These are phyloP conservation scores for Zygotorulaspora florentina DNA, from an alignment of 805 yeast species.

Conservation along the genomic window DNA sequence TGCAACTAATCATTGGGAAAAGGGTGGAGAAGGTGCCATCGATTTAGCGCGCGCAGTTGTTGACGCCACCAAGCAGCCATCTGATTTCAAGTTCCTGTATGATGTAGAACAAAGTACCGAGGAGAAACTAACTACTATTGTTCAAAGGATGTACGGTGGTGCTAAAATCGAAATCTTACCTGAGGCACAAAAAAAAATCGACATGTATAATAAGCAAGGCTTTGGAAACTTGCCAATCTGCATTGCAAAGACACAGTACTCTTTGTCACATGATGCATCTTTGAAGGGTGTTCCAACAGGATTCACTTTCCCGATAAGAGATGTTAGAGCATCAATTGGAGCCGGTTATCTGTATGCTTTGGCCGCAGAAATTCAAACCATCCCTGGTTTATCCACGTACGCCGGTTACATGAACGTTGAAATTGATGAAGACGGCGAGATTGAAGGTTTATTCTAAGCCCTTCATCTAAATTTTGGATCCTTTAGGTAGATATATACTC, in stretches of 20 bases:
- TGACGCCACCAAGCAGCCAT: slow-evolving; percentile 54
- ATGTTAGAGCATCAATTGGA: slow-evolving; percentile 90
- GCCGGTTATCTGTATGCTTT: slow-evolving; percentile 95
- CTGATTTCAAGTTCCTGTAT: slow-evolving; percentile 60
- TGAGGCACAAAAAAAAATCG: slow-evolving; percentile 75
- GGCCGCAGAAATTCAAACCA: slow-evolving; percentile 95
- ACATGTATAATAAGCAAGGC: slow-evolving; percentile 79
- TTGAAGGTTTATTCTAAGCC: slow-evolving; percentile 78
- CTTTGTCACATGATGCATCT: slow-evolving; percentile 87
- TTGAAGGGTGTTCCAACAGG: slow-evolving; percentile 95
- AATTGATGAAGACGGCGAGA: slow-evolving; percentile 83
- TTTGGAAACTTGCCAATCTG: slow-evolving; percentile 90
- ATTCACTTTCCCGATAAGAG: slow-evolving; percentile 90
- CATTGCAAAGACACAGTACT: slow-evolving; percentile 96
- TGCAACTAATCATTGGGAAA: slow-evolving; percentile 89
- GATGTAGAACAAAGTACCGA: slow-evolving; percentile 69
- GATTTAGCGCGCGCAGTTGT: slow-evolving; percentile 81
- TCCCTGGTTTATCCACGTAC: slow-evolving; percentile 94
- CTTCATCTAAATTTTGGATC: not conserved
- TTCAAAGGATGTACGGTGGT: slow-evolving; percentile 91
- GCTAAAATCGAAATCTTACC: slow-evolving; percentile 75
- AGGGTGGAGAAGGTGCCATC: slow-evolving; percentile 90
- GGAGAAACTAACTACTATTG: slow-evolving; percentile 73
- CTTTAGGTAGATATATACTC: too few relatives aligned
- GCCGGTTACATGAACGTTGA: slow-evolving; percentile 97